These are phyloP conservation scores for Rhizophlyctis rosea DNA, from an alignment of 192 early-diverging fungal genomes.

Conservation along the genomic window DNA sequence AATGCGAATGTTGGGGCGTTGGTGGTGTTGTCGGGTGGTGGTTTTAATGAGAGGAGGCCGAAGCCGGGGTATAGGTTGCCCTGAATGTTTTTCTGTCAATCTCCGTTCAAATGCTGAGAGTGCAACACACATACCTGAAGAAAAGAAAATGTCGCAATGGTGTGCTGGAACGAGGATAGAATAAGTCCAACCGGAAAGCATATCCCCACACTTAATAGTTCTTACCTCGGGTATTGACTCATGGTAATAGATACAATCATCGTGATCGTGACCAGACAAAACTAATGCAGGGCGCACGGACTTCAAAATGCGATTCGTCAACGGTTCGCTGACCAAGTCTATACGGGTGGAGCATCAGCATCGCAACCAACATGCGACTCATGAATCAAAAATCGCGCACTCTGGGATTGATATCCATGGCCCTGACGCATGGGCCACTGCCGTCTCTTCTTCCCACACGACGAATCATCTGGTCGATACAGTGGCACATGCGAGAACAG, in stretches of 20 bases:
- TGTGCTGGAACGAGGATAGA: constrained; percentile 27
- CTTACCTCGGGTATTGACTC: constrained; percentile 3
- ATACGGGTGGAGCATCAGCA: neutral
- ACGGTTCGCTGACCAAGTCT: constrained; percentile 63
- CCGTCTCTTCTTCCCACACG: constrained; percentile 72
- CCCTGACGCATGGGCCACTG: constrained; percentile 52
- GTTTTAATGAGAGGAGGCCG: constrained; percentile 34
- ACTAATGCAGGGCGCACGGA: constrained; percentile 62
- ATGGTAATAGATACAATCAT: constrained; percentile 63
- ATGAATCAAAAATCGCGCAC: constrained; percentile 19
- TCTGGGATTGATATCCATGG: constrained; percentile 84
- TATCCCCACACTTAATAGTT: constrained; percentile 17
- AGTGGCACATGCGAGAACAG: constrained; percentile 87
- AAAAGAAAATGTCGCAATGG: constrained; percentile 52
- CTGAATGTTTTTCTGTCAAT: constrained; percentile 8
- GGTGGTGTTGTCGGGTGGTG: neutral
- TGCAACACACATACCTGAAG: constrained; percentile 21
- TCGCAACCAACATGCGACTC: neutral
- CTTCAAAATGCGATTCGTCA: constrained; percentile 57
- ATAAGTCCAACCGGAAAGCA: neutral
- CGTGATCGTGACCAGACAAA: constrained; percentile 93
- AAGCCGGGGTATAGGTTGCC: constrained; percentile 48
- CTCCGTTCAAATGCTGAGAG: neutral
- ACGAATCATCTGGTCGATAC: constrained; percentile 59
- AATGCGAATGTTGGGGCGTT: constrained; percentile 14